Evolutionary conservation across 148 eudicot genomes (phyloP).

Genomic region (Camellia lanceoleosa): DNA sequence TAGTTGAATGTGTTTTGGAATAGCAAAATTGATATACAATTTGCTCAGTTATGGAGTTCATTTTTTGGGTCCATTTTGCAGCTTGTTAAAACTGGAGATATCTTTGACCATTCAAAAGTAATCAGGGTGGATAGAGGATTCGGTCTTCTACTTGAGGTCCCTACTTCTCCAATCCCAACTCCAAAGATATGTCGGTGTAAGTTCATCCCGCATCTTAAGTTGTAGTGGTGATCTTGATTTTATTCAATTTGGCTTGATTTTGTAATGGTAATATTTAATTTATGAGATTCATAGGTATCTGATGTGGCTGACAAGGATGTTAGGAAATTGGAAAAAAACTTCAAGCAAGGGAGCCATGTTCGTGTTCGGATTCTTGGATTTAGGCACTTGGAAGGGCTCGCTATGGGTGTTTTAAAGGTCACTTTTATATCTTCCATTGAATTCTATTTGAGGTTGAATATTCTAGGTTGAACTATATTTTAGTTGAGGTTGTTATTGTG

Average conservation of each 20-base stretch:
- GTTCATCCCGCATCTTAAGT: slow-evolving; percentile 25
- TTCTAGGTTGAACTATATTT: background rate
- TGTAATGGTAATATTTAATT: slow-evolving; percentile 14
- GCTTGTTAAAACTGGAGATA: slow-evolving; percentile 75
- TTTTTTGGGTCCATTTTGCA: slow-evolving; percentile 27
- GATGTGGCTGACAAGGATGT: slow-evolving; percentile 88
- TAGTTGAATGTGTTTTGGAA: background rate
- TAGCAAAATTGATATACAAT: slow-evolving; percentile 5
- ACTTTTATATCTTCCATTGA: background rate
- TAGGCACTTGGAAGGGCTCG: slow-evolving; percentile 89
- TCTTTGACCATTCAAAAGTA: slow-evolving; percentile 72
- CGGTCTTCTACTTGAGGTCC: slow-evolving; percentile 87
- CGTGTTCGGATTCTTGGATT: slow-evolving; percentile 88
- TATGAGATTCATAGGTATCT: slow-evolving; percentile 46
- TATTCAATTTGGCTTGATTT: background rate
- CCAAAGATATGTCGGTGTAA: slow-evolving; percentile 86
- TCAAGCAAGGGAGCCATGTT: slow-evolving; percentile 73
- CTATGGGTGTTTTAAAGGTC: slow-evolving; percentile 89
- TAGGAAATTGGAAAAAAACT: slow-evolving; percentile 60
- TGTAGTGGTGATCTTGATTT: background rate
- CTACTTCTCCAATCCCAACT: slow-evolving; percentile 64
- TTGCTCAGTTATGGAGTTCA: slow-evolving; percentile 6
- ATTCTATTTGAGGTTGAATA: background rate
- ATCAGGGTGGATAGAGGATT: slow-evolving; percentile 69
- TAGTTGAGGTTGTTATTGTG: slow-evolving; percentile 1